Percentiles rank a stretch among this genome's conserved stretches.
Conservation (phyloP, 768 basidiomycete species). For the Tulasnella sp. region DNA sequence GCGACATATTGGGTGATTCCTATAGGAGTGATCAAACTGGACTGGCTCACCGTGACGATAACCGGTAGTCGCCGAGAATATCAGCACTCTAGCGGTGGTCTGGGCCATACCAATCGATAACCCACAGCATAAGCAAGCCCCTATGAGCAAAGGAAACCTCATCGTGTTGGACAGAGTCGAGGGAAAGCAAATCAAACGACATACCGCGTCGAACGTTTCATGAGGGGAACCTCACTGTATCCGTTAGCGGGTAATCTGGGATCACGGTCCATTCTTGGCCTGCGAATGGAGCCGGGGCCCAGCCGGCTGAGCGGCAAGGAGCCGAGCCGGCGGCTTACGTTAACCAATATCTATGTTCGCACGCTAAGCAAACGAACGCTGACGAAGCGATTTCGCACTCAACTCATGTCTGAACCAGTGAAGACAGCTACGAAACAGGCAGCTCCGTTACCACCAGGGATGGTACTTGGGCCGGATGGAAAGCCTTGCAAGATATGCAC, state of each 20-base stretch:
- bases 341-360: background rate
- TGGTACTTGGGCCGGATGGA: constrained; percentile 84
- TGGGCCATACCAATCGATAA: background rate
- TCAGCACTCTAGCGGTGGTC: constrained; percentile 30
- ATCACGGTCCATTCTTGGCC: background rate
- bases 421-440: background rate
- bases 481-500: constrained; percentile 92
- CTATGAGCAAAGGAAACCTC: background rate
- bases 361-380: background rate
- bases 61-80: constrained; percentile 48
- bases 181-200: background rate
- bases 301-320: background rate
- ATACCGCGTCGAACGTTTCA: background rate
- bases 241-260: background rate
- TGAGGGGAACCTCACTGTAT: background rate
- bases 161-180: background rate
- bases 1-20: background rate
- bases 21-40: background rate
- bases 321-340: background rate
- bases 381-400: background rate
- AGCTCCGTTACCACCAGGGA: constrained; percentile 49
- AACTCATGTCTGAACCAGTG: background rate
- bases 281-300: no score
- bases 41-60: constrained; percentile 42
- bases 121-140: background rate